A percentile compares a stretch with the other conserved stretches of the same genome.
Conservation (phyloP, 2,329 filamentous ascomycete species). For the Phialophora tarda region DNA sequence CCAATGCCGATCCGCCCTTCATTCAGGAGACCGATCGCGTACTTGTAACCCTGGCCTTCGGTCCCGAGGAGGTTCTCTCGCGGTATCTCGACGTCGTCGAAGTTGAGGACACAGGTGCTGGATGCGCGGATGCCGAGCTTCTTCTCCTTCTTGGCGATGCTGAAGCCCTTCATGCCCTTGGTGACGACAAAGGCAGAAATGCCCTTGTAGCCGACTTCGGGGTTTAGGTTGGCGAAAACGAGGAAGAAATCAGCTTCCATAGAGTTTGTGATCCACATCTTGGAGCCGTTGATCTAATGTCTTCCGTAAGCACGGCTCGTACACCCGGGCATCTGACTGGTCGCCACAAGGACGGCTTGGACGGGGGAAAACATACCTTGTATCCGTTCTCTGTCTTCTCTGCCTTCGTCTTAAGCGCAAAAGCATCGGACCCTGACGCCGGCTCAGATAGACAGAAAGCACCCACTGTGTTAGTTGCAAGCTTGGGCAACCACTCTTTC, state of each 20-base stretch:
- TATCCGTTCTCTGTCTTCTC: constrained; percentile 82
- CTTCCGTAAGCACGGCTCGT: constrained; percentile 13
- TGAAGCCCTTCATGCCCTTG: constrained; percentile 86
- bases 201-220: constrained; percentile 90
- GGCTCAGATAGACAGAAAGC: constrained; percentile 95
- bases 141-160: constrained; percentile 99
- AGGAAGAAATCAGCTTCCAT: constrained; percentile 95
- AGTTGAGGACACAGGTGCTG: constrained; percentile 95
- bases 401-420: constrained; percentile 90
- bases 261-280: constrained; percentile 99
- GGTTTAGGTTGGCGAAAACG: constrained; percentile 95
- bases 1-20: constrained; percentile 98
- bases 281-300: constrained; percentile 78
- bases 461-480: constrained; percentile 86
- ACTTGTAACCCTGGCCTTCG: constrained; percentile 94
- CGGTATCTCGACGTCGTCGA: constrained; percentile 92
- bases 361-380: constrained; percentile 38
- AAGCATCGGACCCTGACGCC: constrained; percentile 91
- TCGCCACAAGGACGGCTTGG: not conserved
- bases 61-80: constrained; percentile 86
- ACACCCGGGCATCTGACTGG: not conserved
- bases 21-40: constrained; percentile 91
- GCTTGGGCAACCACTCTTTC: constrained; percentile 84
- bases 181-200: constrained; percentile 96
- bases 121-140: constrained; percentile 96